phyloP scores from a whole-genome alignment of 2,329 filamentous ascomycete genomes.

The Fragosphaeria purpurea region DNA sequence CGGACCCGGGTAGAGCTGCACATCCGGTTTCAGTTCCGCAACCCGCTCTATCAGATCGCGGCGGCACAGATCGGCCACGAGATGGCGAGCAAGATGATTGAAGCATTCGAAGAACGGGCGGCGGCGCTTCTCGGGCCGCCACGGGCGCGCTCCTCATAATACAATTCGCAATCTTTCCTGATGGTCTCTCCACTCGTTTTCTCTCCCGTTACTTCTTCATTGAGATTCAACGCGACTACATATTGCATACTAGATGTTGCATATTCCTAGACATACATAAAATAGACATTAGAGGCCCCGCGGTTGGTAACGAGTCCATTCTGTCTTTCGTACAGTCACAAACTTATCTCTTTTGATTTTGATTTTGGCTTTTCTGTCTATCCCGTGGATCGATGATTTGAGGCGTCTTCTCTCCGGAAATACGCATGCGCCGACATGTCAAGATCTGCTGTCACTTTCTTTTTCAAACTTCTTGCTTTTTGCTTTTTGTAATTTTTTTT shows the following conservation, averaged over 20 bases:
- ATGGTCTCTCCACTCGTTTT: too few relatives aligned
- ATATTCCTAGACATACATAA: too few relatives aligned
- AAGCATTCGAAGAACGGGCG: slow-evolving; percentile 82
- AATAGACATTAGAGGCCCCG: too few relatives aligned
- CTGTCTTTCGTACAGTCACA: too few relatives aligned
- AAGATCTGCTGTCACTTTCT: neutral
- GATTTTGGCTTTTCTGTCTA: neutral
- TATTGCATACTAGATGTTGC: too few relatives aligned
- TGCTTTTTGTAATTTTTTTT: neutral
- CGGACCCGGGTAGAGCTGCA: slow-evolving; percentile 65
- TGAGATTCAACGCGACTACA: too few relatives aligned
- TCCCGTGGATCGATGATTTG: neutral
- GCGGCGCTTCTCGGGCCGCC: slow-evolving; percentile 31
- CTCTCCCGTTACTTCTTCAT: too few relatives aligned
- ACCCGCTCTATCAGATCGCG: slow-evolving; percentile 76
- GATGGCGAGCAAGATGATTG: slow-evolving; percentile 80
- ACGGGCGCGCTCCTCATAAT: too few relatives aligned
- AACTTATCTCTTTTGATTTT: neutral
- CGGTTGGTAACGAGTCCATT: too few relatives aligned
- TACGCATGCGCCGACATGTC: too few relatives aligned
- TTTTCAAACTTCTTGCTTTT: neutral
- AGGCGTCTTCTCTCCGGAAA: too few relatives aligned
- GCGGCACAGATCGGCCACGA: slow-evolving; percentile 74
- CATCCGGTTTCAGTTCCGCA: slow-evolving; percentile 77
- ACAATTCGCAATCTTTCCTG: too few relatives aligned